These are phyloP conservation scores for Aspergillus sp. DNA, from an alignment of 2,329 filamentous ascomycete genomes.

Conservation along the genomic window DNA sequence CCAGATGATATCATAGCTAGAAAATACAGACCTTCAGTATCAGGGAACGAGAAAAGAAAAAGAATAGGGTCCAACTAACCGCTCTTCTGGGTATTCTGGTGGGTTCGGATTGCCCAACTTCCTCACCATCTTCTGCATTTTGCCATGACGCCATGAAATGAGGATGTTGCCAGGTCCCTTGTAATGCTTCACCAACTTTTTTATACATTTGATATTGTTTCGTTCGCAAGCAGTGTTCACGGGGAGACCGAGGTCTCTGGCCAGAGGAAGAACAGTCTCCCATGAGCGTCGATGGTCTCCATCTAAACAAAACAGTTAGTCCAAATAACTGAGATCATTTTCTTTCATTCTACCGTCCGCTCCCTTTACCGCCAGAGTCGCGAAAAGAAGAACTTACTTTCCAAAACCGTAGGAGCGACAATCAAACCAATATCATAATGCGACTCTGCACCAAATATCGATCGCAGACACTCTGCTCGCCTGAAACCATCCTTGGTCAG, in stretches of 20 bases:
- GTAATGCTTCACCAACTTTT: slow-evolving; percentile 12
- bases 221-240: slow-evolving; percentile 23
- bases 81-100: slow-evolving; percentile 19
- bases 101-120: slow-evolving; percentile 15
- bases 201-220: slow-evolving; percentile 18
- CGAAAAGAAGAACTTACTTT: slow-evolving; percentile 12
- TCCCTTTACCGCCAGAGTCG: too few species aligned
- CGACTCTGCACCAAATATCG: slow-evolving; percentile 19
- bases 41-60: background rate
- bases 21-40: slow-evolving; percentile 1
- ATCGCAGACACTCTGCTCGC: slow-evolving; percentile 24
- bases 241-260: slow-evolving; percentile 19
- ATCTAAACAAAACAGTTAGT: slow-evolving; percentile 4
- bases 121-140: slow-evolving; percentile 16
- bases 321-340: background rate
- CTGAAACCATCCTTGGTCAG: slow-evolving; percentile 18
- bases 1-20: slow-evolving; percentile 27
- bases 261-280: slow-evolving; percentile 22
- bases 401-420: slow-evolving; percentile 20
- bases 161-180: slow-evolving; percentile 22
- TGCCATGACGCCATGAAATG: slow-evolving; percentile 24
- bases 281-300: slow-evolving; percentile 13
- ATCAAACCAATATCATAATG: slow-evolving; percentile 22
- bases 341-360: background rate
- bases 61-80: slow-evolving; percentile 13